Percentiles rank a stretch among this genome's conserved stretches.
Evolutionary conservation across 495 filamentous ascomycete genomes (phyloP).

Genomic region (Aspergillus mulundensis): DNA sequence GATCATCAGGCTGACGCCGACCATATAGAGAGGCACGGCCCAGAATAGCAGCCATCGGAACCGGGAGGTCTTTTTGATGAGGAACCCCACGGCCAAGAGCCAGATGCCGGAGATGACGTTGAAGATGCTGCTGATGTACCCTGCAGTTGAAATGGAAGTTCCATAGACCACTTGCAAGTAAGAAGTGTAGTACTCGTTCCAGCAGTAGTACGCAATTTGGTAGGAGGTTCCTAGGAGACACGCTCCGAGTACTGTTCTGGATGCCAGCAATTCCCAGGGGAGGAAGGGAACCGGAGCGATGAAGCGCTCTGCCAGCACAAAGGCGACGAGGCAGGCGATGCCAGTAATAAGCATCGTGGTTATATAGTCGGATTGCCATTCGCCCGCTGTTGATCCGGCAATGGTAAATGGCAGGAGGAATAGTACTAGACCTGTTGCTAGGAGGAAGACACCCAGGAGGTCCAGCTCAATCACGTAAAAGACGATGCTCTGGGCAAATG

Average conservation of each 20-base stretch:
- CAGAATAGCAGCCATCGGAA: conserved; percentile 50
- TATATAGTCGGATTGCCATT: conserved; percentile 48
- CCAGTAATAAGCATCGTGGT: conserved; percentile 57
- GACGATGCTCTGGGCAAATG: conserved; percentile 34
- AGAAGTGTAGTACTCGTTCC: conserved; percentile 59
- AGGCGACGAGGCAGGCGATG: conserved; percentile 46
- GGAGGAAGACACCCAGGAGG: conserved; percentile 51
- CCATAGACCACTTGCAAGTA: conserved; percentile 71
- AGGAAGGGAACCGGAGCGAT: conserved; percentile 55
- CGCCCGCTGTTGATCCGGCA: conserved; percentile 37
- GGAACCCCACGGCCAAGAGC: conserved; percentile 43
- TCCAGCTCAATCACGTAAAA: conserved; percentile 60
- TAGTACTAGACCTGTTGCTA: conserved; percentile 54
- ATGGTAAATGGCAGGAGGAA: conserved; percentile 61
- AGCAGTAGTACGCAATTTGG: conserved; percentile 54
- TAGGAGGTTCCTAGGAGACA: conserved; percentile 53
- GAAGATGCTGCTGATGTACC: conserved; percentile 52
- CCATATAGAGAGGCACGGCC: conserved; percentile 56
- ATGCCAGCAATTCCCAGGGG: conserved; percentile 51
- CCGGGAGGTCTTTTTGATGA: conserved; percentile 52
- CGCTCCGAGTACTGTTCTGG: conserved; percentile 62
- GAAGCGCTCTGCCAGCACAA: conserved; percentile 54
- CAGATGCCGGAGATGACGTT: conserved; percentile 44
- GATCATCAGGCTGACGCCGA: conserved; percentile 58
- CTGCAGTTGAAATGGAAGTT: conserved; percentile 48